phyloP scores from a whole-genome alignment of 1,139 yeast species.

The Saccharomycopsis hybrid region DNA sequence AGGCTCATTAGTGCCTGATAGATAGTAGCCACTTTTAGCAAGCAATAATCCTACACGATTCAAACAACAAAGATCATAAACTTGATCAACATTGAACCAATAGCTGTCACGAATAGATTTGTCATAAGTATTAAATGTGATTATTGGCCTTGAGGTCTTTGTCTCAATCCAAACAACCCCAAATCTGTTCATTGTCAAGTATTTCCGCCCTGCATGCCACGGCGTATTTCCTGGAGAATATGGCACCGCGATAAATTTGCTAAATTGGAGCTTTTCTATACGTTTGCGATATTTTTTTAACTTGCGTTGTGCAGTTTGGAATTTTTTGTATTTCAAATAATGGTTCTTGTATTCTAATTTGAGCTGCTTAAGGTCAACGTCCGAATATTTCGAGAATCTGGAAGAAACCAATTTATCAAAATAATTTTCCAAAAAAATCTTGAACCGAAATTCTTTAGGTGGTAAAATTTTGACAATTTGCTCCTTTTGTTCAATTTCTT shows the following conservation, averaged over 20 bases:
- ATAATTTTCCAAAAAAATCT: conserved; percentile 10
- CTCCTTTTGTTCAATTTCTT: conserved; percentile 13
- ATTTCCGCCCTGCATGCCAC: conserved; percentile 18
- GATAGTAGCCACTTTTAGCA: conserved; percentile 26
- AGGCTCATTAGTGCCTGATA: conserved; percentile 16
- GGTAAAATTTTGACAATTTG: conserved; percentile 14
- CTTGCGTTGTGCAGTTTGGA: conserved; percentile 1
- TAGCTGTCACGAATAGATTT: conserved; percentile 7
- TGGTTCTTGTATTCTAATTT: conserved; percentile 13
- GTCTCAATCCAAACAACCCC: conserved; percentile 21
- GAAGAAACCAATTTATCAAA: neutral
- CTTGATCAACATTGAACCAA: conserved; percentile 16
- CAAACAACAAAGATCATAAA: conserved; percentile 17
- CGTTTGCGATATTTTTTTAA: conserved; percentile 5
- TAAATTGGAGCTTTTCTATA: neutral
- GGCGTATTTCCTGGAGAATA: conserved; percentile 18
- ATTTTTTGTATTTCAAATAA: conserved; percentile 3
- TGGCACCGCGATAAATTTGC: conserved; percentile 12
- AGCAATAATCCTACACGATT: conserved; percentile 13
- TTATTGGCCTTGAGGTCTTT: conserved; percentile 18
- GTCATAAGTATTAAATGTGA: conserved; percentile 17
- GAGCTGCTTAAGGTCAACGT: conserved; percentile 4
- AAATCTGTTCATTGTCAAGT: conserved; percentile 15
- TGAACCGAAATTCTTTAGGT: conserved; percentile 15
- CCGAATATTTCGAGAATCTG: neutral